Conservation (phyloP, 495 filamentous ascomycete genomes). For the Aspergillus indologenus region DNA sequence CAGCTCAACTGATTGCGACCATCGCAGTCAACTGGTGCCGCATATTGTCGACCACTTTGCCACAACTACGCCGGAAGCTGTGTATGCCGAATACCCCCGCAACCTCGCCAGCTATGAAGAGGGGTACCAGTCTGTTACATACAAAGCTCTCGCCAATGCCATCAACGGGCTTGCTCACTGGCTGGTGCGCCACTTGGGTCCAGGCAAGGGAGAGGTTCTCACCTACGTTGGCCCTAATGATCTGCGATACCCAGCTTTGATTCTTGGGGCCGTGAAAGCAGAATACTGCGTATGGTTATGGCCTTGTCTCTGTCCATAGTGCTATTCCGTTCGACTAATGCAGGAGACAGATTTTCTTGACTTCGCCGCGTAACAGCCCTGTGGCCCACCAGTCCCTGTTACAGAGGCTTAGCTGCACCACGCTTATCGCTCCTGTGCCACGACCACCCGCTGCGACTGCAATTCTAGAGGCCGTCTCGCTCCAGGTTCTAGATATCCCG, state of each 20-base stretch:
- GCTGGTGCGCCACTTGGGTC: constrained; percentile 32
- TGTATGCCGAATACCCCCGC: not conserved
- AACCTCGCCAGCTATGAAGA: not conserved
- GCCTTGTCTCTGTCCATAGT: not conserved
- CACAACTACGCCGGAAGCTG: not conserved
- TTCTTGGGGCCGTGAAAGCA: constrained; percentile 43
- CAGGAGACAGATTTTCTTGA: constrained; percentile 27
- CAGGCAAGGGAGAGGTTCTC: constrained; percentile 9
- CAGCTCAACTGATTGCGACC: not conserved
- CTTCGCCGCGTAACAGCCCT: constrained; percentile 35
- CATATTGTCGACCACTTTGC: constrained; percentile 2
- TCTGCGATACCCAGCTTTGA: constrained; percentile 34
- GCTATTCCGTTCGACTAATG: not conserved
- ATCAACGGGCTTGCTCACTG: constrained; percentile 29
- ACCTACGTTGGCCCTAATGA: constrained; percentile 45
- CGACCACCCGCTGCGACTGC: constrained; percentile 16
- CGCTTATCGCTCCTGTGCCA: constrained; percentile 21
- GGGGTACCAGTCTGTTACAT: not conserved
- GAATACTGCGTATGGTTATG: constrained; percentile 39
- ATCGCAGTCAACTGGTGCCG: not conserved
- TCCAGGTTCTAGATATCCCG: constrained; percentile 24
- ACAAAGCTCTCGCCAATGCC: constrained; percentile 9
- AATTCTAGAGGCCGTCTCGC: constrained; percentile 17
- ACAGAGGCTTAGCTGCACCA: constrained; percentile 23
- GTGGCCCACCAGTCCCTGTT: constrained; percentile 29